phyloP scores from a whole-genome alignment of 192 early-diverging fungal species.

The Bifiguratus adelaidae region DNA sequence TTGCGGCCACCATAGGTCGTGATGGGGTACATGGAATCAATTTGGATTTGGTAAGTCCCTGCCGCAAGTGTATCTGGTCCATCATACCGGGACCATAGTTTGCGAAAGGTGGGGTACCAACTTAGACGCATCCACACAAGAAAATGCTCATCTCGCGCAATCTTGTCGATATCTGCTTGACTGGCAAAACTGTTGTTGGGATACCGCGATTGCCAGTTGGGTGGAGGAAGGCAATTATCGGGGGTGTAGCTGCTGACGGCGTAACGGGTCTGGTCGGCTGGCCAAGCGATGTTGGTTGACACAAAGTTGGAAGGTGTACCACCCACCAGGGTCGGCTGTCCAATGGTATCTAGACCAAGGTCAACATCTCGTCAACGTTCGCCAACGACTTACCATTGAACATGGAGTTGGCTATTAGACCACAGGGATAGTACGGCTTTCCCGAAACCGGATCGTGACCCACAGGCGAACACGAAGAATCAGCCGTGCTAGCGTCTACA shows the following conservation, averaged over 20 bases:
- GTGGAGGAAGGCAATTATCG: slow-evolving; percentile 66
- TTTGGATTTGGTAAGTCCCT: slow-evolving; percentile 65
- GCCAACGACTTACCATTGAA: slow-evolving; percentile 67
- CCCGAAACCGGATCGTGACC: slow-evolving; percentile 14
- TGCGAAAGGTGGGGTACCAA: slow-evolving; percentile 92
- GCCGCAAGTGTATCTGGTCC: slow-evolving; percentile 31
- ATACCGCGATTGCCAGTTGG: slow-evolving; percentile 67
- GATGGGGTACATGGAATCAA: slow-evolving; percentile 79
- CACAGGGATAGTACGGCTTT: slow-evolving; percentile 77
- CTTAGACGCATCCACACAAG: slow-evolving; percentile 99
- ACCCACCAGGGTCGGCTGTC: slow-evolving; percentile 30
- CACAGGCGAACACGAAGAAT: slow-evolving; percentile 49
- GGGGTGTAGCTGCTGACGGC: slow-evolving; percentile 38
- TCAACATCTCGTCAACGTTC: background rate
- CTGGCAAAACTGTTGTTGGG: slow-evolving; percentile 37
- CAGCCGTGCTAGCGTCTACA: slow-evolving; percentile 23
- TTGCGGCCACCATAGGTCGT: slow-evolving; percentile 88
- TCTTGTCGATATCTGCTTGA: slow-evolving; percentile 47
- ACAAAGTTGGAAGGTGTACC: slow-evolving; percentile 44
- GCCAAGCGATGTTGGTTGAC: slow-evolving; percentile 79
- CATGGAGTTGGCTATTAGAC: slow-evolving; percentile 94
- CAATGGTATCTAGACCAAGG: slow-evolving; percentile 44
- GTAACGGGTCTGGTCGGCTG: slow-evolving; percentile 66
- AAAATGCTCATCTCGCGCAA: slow-evolving; percentile 65
- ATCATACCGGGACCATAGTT: slow-evolving; percentile 80